Evolutionary conservation across 164 flowering plant species (phyloP).

Genomic region (Stephania yunnanensis): DNA sequence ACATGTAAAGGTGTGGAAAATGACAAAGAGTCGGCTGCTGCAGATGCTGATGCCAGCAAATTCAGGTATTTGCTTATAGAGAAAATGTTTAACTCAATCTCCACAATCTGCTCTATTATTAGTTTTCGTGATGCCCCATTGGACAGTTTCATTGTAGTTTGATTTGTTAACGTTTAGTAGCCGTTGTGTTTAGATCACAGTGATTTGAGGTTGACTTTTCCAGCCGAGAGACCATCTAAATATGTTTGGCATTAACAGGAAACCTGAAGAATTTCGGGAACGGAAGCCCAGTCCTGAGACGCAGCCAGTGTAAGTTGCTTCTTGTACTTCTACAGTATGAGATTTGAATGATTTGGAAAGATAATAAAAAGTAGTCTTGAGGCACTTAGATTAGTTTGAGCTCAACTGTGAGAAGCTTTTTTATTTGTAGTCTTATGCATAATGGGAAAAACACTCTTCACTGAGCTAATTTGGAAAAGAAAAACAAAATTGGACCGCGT

Average conservation of each 20-base stretch:
- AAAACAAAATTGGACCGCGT: neutral
- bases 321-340: neutral
- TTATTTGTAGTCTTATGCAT: neutral
- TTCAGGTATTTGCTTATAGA: neutral
- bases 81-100: neutral
- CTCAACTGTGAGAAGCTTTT: neutral
- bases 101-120: neutral
- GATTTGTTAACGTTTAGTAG: neutral
- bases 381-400: neutral
- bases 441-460: neutral
- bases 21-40: conserved; percentile 23
- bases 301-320: conserved; percentile 41
- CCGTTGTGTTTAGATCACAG: neutral
- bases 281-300: conserved; percentile 20
- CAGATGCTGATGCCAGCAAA: conserved; percentile 1
- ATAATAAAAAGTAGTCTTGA: neutral
- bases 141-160: no score
- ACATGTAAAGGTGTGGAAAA: conserved; percentile 30
- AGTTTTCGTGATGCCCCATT: neutral
- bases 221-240: neutral
- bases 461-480: neutral
- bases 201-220: neutral
- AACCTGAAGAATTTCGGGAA: conserved; percentile 20
- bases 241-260: conserved; percentile 21
- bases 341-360: neutral